Conservation (phyloP, 2,329 filamentous ascomycete genomes). For the Xylaria sp. region DNA sequence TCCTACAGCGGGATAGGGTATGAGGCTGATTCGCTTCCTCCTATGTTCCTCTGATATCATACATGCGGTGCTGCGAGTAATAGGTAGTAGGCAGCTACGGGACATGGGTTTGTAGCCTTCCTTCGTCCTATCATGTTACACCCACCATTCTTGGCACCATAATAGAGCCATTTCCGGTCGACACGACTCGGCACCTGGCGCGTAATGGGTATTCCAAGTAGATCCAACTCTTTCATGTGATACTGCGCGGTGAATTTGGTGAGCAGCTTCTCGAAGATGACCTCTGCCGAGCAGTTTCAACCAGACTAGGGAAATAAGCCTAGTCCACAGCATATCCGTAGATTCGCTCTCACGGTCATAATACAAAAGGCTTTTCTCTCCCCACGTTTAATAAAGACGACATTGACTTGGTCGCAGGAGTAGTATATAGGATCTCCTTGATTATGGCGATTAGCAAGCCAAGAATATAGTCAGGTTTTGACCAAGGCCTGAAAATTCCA, state of each 20-base stretch:
- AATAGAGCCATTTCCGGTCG: background rate
- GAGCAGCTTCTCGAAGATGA: background rate
- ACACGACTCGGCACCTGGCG: background rate
- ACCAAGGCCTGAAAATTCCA: background rate
- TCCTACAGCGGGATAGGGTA: background rate
- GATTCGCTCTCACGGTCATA: background rate
- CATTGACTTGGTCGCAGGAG: background rate
- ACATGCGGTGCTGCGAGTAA: background rate
- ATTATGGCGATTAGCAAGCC: background rate
- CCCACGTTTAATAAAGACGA: background rate
- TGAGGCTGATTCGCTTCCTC: background rate
- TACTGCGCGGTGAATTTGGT: background rate
- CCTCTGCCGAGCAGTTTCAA: background rate
- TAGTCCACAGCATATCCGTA: background rate
- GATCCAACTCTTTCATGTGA: background rate
- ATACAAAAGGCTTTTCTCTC: background rate
- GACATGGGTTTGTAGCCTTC: background rate
- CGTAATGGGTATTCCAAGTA: background rate
- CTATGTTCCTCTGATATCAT: background rate
- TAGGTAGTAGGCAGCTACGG: background rate
- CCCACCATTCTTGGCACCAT: background rate
- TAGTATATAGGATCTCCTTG: background rate
- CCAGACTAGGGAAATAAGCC: background rate
- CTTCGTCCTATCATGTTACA: background rate
- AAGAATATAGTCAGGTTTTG: background rate